Percentiles rank a stretch among this genome's conserved stretches.
Evolutionary conservation across 441 rosid genomes (phyloP).

Genomic region (Raphanus hybrid): DNA sequence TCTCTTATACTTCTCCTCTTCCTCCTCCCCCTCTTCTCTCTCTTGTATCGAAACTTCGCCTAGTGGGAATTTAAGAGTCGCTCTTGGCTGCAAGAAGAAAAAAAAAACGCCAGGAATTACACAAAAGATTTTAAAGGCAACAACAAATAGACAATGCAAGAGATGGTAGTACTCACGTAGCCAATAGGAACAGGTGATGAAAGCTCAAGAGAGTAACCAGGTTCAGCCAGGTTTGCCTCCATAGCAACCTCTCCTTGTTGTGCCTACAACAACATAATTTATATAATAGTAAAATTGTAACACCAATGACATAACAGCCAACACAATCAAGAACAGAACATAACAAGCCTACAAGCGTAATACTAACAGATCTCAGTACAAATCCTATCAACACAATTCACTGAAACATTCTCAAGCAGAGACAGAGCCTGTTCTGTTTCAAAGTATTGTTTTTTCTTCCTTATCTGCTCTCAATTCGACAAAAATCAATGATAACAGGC

Average conservation of each 20-base stretch:
- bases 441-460: not conserved
- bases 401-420: too few relatives aligned
- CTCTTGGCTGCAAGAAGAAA: slow-evolving; percentile 72
- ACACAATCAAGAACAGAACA: too few relatives aligned
- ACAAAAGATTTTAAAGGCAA: not conserved
- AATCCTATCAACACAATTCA: too few relatives aligned
- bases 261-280: slow-evolving; percentile 52
- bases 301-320: too few relatives aligned
- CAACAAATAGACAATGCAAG: not conserved
- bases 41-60: slow-evolving; percentile 87
- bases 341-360: too few relatives aligned
- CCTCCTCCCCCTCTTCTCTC: slow-evolving; percentile 68
- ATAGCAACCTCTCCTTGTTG: slow-evolving; percentile 75
- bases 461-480: not conserved
- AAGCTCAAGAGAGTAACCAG: slow-evolving; percentile 75
- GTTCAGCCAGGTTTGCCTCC: slow-evolving; percentile 71
- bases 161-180: slow-evolving; percentile 52
- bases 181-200: slow-evolving; percentile 74
- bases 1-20: slow-evolving; percentile 54
- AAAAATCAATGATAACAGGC: not conserved
- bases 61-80: slow-evolving; percentile 82
- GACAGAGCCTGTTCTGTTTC: too few relatives aligned
- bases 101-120: slow-evolving; percentile 20
- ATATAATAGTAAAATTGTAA: too few relatives aligned
- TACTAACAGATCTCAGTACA: too few relatives aligned